A percentile compares a stretch with the other conserved stretches of the same genome.
Conservation (phyloP, 352 stramenopile genomes). For the Globisporangium cederbergense region DNA sequence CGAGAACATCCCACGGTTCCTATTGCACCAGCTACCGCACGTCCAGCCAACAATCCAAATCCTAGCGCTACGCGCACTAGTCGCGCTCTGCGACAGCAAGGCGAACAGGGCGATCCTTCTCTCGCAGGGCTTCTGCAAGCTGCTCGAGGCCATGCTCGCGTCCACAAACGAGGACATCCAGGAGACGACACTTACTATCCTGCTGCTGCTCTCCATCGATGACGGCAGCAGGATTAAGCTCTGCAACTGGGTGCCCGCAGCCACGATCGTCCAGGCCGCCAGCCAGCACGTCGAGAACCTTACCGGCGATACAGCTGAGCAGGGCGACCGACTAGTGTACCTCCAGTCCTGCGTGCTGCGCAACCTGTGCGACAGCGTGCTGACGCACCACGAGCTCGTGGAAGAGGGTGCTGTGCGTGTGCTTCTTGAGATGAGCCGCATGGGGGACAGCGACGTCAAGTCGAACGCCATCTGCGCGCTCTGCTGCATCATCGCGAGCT, state of each 20-base stretch:
- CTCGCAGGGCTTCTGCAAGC: slow-evolving; percentile 42
- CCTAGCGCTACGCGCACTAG: slow-evolving; percentile 43
- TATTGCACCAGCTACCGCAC: slow-evolving; percentile 41
- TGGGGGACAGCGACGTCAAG: slow-evolving; percentile 46
- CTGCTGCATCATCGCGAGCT: slow-evolving; percentile 63
- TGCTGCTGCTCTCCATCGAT: slow-evolving; percentile 58
- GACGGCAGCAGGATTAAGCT: slow-evolving; percentile 66
- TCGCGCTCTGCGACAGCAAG: slow-evolving; percentile 50
- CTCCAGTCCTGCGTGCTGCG: slow-evolving; percentile 69
- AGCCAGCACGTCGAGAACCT: slow-evolving; percentile 27
- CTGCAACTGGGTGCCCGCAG: slow-evolving; percentile 60
- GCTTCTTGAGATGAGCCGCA: slow-evolving; percentile 57
- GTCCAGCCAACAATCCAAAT: slow-evolving; percentile 36
- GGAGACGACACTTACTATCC: slow-evolving; percentile 46
- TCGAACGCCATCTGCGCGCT: slow-evolving; percentile 66
- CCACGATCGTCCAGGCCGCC: slow-evolving; percentile 34
- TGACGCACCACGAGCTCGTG: slow-evolving; percentile 73
- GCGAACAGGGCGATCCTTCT: slow-evolving; percentile 46
- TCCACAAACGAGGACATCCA: slow-evolving; percentile 41
- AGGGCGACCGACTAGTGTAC: slow-evolving; percentile 31
- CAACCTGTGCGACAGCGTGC: slow-evolving; percentile 67
- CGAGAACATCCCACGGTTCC: slow-evolving; percentile 63
- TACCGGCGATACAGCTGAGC: not conserved
- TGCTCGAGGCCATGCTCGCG: slow-evolving; percentile 43
- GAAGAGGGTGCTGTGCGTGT: slow-evolving; percentile 48